Percentiles rank a stretch among this genome's conserved stretches.
phyloP scores from a whole-genome alignment of 306 rosid species.

The Pachyrhizus erosus region DNA sequence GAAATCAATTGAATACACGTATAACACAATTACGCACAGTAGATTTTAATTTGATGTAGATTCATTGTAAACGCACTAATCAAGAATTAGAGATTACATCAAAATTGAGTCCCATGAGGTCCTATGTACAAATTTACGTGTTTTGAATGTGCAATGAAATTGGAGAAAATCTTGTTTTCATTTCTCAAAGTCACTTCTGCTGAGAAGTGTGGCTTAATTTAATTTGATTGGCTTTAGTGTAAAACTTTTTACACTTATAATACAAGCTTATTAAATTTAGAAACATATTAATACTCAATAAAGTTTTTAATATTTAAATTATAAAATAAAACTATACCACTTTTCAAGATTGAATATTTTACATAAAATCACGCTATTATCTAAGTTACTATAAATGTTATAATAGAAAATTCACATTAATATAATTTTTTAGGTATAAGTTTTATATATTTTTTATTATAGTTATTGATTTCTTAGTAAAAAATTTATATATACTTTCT shows the following conservation, averaged over 20 bases:
- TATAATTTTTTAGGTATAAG: too few species aligned
- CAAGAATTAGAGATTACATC: not conserved
- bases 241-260: too few species aligned
- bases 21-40: not conserved
- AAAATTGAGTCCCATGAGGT: not conserved
- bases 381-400: too few species aligned
- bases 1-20: not conserved
- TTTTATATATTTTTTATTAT: too few species aligned
- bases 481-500: too few species aligned
- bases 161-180: slow-evolving; percentile 25
- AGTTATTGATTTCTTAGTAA: too few species aligned
- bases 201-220: not conserved
- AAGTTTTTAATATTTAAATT: too few species aligned
- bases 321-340: not conserved
- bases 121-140: slow-evolving; percentile 10
- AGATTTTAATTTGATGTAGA: not conserved
- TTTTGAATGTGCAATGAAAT: not conserved
- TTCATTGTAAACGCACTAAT: not conserved
- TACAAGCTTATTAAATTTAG: too few species aligned
- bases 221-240: too few species aligned
- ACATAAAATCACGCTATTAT: too few species aligned
- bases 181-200: not conserved
- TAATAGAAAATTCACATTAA: not conserved
- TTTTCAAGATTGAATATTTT: not conserved
- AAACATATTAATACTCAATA: not conserved